Base-by-base conservation (phyloP, 2,329 filamentous ascomycete genomes). In the Pyricularia pennisetigena region DNA sequence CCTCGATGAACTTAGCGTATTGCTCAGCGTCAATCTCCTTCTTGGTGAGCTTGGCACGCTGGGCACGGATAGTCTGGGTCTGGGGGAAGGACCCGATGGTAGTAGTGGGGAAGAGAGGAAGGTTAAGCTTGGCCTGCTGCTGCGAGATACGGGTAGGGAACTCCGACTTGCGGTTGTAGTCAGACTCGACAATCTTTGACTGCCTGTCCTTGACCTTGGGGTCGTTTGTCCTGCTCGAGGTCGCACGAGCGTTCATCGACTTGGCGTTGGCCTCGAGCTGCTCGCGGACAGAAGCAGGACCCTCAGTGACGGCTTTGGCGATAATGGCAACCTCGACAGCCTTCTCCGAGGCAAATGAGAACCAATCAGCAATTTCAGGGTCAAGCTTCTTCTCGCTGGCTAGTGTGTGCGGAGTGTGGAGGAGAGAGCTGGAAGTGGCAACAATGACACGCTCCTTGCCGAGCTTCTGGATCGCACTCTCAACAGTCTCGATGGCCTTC, bases 41-140 rank as follows among this genome's bases (percentile, higher is more conserved):
- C 90, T 99, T 99, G 86, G 94, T 97, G 86, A 97, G 93, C 87
- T 95, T 97, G 88, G 95, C 97, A 78, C 95, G 92, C 83, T 94
- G 89, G 76, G 96, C 84, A 83, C 95, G 93, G 83, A 99, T 99
- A 82, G 98, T 93, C 87, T 94, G 94, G 81, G 95, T 99, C 87
- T 99, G 95, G 74, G 95, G 95, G 92, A 99, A 99, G 69, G 94
- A 98, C 74, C 95, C 95, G 74, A 99, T 99, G 79, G 95, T 99
- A 80, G 95, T 99, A 78, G 95, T 99, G 72, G 95, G 95, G 92
- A 99, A 99, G 73, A 94, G 86, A 74, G 95, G 95, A 70, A 99
- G 91, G 78, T 91, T 94, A 78, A 99, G 91, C 82, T 92, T 90
- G 82, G 90, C 89, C 85, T 94, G 90, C 85, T 99, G 95, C 80